Conservation (phyloP, 2,329 filamentous ascomycete species). For the Epicoccum sorghinum region DNA sequence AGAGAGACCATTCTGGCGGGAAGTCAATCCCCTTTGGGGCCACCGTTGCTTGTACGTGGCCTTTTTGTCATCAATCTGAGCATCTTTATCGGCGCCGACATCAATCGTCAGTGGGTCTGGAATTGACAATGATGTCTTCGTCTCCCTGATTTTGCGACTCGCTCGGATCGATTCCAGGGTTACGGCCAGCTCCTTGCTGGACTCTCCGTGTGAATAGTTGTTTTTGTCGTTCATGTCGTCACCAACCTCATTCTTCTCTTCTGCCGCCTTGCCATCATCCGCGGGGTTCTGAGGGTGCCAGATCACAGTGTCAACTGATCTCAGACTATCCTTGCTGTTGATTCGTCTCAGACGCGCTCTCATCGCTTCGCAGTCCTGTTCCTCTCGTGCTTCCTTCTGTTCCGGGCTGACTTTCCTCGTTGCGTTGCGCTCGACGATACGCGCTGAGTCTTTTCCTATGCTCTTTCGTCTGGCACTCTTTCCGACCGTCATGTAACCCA, state of each 20-base stretch:
- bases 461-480: background rate
- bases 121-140: background rate
- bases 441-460: background rate
- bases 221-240: background rate
- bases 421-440: background rate
- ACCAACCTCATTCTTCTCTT: background rate
- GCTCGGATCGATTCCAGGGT: constrained; percentile 2
- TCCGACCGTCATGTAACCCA: background rate
- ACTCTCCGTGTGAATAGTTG: background rate
- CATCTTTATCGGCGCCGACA: too few species aligned
- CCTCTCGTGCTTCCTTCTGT: background rate
- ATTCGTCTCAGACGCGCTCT: constrained; percentile 1
- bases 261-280: background rate
- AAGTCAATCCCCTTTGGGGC: too few species aligned
- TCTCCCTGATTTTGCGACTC: background rate
- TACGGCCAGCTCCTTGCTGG: constrained; percentile 1
- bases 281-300: background rate
- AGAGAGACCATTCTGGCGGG: too few species aligned
- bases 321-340: constrained; percentile 14
- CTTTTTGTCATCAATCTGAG: too few species aligned
- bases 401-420: constrained; percentile 7
- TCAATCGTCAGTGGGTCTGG: background rate
- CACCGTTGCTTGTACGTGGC: too few species aligned
- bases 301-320: constrained; percentile 19
- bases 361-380: background rate